Evolutionary conservation across 2,329 filamentous ascomycete species (phyloP).

Genomic region (Macrophomina phaseolina): DNA sequence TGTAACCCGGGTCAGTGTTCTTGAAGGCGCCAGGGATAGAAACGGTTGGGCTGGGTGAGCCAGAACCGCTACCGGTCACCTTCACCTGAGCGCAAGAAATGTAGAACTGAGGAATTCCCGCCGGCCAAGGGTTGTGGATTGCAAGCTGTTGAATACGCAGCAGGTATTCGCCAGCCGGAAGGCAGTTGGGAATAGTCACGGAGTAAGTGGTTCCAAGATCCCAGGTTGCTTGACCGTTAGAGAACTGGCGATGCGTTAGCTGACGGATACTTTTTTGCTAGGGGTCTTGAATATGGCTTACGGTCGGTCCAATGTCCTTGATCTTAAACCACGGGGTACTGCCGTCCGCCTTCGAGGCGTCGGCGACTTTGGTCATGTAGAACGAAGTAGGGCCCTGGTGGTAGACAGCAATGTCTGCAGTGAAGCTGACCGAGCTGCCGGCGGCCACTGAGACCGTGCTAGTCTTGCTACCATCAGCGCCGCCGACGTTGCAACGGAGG

Average conservation of each 20-base stretch:
- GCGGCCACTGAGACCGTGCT: constrained; percentile 44
- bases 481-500: constrained; percentile 46
- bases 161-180: constrained; percentile 29
- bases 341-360: constrained; percentile 42
- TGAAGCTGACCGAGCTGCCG: constrained; percentile 43
- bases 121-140: constrained; percentile 20
- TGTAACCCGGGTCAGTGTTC: constrained; percentile 29
- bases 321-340: constrained; percentile 47
- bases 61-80: constrained; percentile 32
- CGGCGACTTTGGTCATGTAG: constrained; percentile 45
- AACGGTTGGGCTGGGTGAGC: constrained; percentile 32
- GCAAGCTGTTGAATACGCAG: constrained; percentile 22
- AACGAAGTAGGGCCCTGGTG: constrained; percentile 46
- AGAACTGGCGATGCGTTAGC: constrained; percentile 33
- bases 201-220: constrained; percentile 36
- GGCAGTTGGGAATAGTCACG: constrained; percentile 34
- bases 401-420: constrained; percentile 45
- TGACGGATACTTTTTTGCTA: neutral
- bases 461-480: constrained; percentile 37
- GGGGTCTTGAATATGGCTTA: neutral
- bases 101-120: constrained; percentile 28
- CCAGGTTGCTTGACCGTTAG: constrained; percentile 40
- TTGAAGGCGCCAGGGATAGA: constrained; percentile 34
- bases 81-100: constrained; percentile 33
- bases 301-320: constrained; percentile 45